Evolutionary conservation across 108 stramenopile species (phyloP), one percentile per base, ranked within the genome.

Genomic region (Epipyxis sp.): DNA sequence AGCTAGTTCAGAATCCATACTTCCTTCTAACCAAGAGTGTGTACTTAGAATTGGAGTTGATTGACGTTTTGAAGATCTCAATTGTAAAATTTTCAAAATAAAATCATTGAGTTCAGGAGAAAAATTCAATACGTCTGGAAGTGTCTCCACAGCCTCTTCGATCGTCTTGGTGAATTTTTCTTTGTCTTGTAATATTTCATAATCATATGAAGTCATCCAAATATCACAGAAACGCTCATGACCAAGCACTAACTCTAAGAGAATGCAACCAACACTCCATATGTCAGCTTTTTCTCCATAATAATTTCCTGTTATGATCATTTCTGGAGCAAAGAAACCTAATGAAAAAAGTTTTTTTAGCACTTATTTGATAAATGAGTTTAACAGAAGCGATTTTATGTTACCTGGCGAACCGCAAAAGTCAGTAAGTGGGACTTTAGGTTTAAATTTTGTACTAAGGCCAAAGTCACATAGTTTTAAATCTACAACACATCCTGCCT

Each of bases 241-340:
- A 10, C 84, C 84, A 1, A 85, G 41, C 20, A 82, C 81, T 10
- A 91, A 69, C 80, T 91, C 91, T 16, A 91, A 59, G 30, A 91
- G 44, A 65, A 91, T 89, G 74, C 87, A 87, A 13, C 91, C 91
- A 13, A 91, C 40, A 6, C 81, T 83, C 91, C 91, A 91, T 78
- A 88, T 84, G 65, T 91, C 91, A n/a, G 81, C 87, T 41, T 58
- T 42, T 32, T 85, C 58, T 13, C 88, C 88, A 62, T 84, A 86
- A 59, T 79, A 76, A 27, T 20, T 16, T 41, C 78, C 81, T 1
- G 59, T 44, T 10, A 86, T 44, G 45, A 90, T 77, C 91, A 91
- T 91, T 76, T 91, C 91, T 39, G 91, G 91, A 37, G 86, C 85
- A 61, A 86, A 89, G 76, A 91, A 91, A 0, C 91, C 65, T 57